These are phyloP conservation scores for Trichophyton verrucosum DNA, from an alignment of 2,329 filamentous ascomycete species.

Conservation along the genomic window DNA sequence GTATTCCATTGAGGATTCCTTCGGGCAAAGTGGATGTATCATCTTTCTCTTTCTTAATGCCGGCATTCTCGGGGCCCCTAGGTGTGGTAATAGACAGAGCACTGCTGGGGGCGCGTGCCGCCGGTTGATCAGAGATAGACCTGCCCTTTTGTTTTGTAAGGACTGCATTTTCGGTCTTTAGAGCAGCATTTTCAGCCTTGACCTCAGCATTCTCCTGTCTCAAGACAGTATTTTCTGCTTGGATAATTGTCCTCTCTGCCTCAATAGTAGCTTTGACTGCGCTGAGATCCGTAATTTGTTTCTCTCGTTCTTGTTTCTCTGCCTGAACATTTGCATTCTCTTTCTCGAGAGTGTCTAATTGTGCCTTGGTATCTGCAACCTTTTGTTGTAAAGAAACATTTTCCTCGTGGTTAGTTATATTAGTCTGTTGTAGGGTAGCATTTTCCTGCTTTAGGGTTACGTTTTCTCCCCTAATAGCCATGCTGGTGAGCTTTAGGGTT, in stretches of 20 bases:
- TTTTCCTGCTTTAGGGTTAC: background rate
- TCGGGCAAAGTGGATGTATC: conserved; percentile 2
- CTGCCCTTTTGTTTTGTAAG: background rate
- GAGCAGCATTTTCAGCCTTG: background rate
- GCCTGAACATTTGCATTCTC: background rate
- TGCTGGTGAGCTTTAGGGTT: background rate
- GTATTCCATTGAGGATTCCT: conserved; percentile 13
- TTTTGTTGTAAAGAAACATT: background rate
- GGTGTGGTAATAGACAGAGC: background rate
- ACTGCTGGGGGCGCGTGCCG: background rate
- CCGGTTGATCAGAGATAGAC: conserved; percentile 1
- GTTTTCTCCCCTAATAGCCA: conserved; percentile 6
- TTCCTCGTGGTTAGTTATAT: background rate
- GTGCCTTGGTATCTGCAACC: too few species aligned
- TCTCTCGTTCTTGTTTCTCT: background rate
- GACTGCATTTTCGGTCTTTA: background rate
- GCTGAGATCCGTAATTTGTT: background rate
- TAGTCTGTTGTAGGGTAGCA: background rate
- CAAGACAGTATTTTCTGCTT: background rate
- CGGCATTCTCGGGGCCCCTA: too few species aligned
- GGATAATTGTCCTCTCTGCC: background rate
- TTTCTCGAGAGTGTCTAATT: background rate
- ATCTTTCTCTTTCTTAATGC: background rate
- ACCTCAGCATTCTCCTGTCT: background rate
- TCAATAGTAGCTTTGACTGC: background rate